Percentiles rank a stretch among this genome's conserved stretches.
Evolutionary conservation across 495 filamentous ascomycete species (phyloP).

Genomic region (Aspergillus olivimuriae): DNA sequence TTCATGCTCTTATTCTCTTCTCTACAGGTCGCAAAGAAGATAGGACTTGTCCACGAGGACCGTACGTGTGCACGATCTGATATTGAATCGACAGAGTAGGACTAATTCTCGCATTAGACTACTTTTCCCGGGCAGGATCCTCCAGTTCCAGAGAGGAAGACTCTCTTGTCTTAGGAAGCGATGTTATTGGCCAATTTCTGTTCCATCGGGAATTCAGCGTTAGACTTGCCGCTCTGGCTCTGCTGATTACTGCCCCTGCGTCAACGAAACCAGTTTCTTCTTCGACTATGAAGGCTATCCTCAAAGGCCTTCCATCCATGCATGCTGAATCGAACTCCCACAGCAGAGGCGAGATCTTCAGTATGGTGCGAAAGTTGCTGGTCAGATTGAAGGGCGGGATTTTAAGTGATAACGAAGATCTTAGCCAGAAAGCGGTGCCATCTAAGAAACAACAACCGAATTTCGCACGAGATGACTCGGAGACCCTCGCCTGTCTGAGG

Average conservation of each 20-base stretch:
- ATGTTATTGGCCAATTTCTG: conserved; percentile 44
- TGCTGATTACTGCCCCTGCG: conserved; percentile 63
- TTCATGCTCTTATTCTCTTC: conserved; percentile 59
- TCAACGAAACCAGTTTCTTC: conserved; percentile 62
- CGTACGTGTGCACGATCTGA: conserved; percentile 40
- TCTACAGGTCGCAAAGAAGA: conserved; percentile 72
- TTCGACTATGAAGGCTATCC: conserved; percentile 51
- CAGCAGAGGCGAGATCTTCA: conserved; percentile 68
- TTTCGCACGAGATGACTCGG: conserved; percentile 22
- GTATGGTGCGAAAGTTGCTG: conserved; percentile 59
- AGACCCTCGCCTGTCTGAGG: conserved; percentile 53
- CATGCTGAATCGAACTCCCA: conserved; percentile 81
- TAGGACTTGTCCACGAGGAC: conserved; percentile 66
- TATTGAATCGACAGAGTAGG: not conserved
- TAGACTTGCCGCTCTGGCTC: conserved; percentile 66
- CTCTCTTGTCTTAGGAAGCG: conserved; percentile 33
- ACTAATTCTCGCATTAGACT: conserved; percentile 23
- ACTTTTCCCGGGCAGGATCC: conserved; percentile 18
- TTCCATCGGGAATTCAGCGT: conserved; percentile 58
- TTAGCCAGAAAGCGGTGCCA: conserved; percentile 4
- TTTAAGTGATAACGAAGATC: conserved; percentile 16
- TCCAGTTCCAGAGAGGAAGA: conserved; percentile 10
- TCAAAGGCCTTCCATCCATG: conserved; percentile 55
- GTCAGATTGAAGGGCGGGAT: conserved; percentile 50
- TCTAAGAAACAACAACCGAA: conserved; percentile 12